Conservation (phyloP, 2,329 filamentous ascomycete genomes). For the Aspergillus sp. region DNA sequence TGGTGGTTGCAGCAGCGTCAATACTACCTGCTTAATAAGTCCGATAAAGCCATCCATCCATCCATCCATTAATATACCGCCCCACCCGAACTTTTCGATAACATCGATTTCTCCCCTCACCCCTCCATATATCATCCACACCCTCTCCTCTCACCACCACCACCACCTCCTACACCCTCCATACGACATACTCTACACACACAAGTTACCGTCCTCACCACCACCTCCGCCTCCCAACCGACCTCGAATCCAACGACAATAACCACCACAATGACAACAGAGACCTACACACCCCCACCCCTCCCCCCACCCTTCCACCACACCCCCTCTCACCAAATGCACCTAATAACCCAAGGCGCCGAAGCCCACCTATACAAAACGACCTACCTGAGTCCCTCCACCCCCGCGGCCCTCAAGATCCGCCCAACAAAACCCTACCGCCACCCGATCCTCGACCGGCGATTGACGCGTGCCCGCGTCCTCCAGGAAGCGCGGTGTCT, state of each 20-base stretch:
- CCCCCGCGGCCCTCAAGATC: conserved; percentile 82
- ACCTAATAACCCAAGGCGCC: conserved; percentile 86
- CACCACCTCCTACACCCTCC: background rate
- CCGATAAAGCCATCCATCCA: background rate
- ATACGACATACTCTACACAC: background rate
- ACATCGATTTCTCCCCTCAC: background rate
- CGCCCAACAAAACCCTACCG: conserved; percentile 89
- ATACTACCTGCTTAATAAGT: background rate
- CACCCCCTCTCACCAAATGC: conserved; percentile 54
- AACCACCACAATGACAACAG: background rate
- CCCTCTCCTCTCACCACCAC: background rate
- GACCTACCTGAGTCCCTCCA: conserved; percentile 68
- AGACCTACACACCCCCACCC: conserved; percentile 14
- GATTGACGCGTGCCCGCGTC: conserved; percentile 82
- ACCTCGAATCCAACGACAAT: background rate
- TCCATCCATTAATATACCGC: background rate
- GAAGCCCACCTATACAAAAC: conserved; percentile 93
- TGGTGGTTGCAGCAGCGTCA: too few relatives aligned
- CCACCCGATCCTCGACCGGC: conserved; percentile 83
- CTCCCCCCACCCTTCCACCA: conserved; percentile 67
- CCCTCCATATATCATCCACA: background rate
- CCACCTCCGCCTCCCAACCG: background rate
- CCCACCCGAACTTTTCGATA: background rate
- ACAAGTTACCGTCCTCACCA: background rate
- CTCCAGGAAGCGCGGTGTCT: conserved; percentile 86